Evolutionary conservation across 2,329 filamentous ascomycete species (phyloP).

Genomic region (Alternaria sp.): DNA sequence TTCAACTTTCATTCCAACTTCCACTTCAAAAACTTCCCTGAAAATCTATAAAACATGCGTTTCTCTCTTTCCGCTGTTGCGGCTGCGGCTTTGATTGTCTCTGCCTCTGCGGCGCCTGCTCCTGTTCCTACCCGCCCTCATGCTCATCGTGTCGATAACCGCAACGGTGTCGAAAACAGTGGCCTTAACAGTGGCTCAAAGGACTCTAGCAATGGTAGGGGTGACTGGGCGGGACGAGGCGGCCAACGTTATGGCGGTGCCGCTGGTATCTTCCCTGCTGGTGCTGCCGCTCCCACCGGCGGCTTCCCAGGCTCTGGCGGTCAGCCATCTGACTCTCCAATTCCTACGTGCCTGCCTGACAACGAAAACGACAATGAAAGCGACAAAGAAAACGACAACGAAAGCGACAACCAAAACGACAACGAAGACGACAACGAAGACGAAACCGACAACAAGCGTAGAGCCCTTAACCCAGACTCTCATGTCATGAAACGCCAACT

Average conservation of each 20-base stretch:
- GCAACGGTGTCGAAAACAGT: neutral
- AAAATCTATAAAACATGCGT: slow-evolving; percentile 28
- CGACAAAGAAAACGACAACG: neutral
- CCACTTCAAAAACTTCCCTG: neutral
- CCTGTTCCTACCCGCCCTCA: slow-evolving; percentile 6
- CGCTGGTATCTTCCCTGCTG: slow-evolving; percentile 18
- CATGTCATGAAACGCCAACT: slow-evolving; percentile 9
- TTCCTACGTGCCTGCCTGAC: slow-evolving; percentile 16
- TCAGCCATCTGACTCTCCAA: slow-evolving; percentile 6
- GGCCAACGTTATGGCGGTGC: neutral
- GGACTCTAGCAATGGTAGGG: neutral
- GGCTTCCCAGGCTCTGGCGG: slow-evolving; percentile 14
- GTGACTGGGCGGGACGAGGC: neutral
- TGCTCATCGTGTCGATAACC: neutral
- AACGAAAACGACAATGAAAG: neutral
- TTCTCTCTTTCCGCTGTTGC: slow-evolving; percentile 35
- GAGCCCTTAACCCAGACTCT: slow-evolving; percentile 25
- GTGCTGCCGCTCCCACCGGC: slow-evolving; percentile 17
- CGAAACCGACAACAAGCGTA: slow-evolving; percentile 9
- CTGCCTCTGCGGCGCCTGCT: slow-evolving; percentile 30
- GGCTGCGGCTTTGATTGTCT: slow-evolving; percentile 30
- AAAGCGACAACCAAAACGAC: neutral
- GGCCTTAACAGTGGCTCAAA: slow-evolving; percentile 5
- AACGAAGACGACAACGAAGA: neutral
- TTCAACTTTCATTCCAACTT: slow-evolving; percentile 1